These are phyloP conservation scores for Aureobasidium sp. DNA, from an alignment of 2,329 filamentous ascomycete genomes.

Conservation along the genomic window DNA sequence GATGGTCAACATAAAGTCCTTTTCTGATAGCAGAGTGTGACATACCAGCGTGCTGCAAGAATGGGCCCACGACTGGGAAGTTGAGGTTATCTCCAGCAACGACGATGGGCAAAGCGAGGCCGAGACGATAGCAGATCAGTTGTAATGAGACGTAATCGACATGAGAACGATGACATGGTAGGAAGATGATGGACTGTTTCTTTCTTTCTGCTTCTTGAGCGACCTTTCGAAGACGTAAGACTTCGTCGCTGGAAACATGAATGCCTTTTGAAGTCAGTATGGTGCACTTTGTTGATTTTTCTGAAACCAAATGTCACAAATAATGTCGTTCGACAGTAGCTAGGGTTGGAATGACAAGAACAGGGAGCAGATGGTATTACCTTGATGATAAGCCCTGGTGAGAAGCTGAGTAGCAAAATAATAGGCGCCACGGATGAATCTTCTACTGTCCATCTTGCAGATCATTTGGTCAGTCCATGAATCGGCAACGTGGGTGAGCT, in stretches of 20 bases:
- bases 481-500: conserved; percentile 73
- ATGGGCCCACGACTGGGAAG: conserved; percentile 80
- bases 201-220: conserved; percentile 76
- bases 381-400: conserved; percentile 91
- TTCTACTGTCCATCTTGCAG: conserved; percentile 95
- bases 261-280: conserved; percentile 48
- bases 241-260: conserved; percentile 91
- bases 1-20: neutral
- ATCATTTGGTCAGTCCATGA: conserved; percentile 93
- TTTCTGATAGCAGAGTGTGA: neutral
- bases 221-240: conserved; percentile 71
- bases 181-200: conserved; percentile 91
- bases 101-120: conserved; percentile 80
- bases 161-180: conserved; percentile 90
- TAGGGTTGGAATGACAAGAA: neutral
- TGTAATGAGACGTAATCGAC: conserved; percentile 95
- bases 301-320: neutral
- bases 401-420: conserved; percentile 82
- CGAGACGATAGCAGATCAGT: conserved; percentile 88
- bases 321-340: neutral
- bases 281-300: too few relatives aligned
- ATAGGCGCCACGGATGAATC: conserved; percentile 86
- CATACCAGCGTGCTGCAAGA: conserved; percentile 80
- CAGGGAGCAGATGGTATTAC: conserved; percentile 31
- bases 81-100: conserved; percentile 96